These are phyloP conservation scores for Ophiostoma sp. DNA, from an alignment of 2,329 filamentous ascomycete genomes.

Conservation along the genomic window DNA sequence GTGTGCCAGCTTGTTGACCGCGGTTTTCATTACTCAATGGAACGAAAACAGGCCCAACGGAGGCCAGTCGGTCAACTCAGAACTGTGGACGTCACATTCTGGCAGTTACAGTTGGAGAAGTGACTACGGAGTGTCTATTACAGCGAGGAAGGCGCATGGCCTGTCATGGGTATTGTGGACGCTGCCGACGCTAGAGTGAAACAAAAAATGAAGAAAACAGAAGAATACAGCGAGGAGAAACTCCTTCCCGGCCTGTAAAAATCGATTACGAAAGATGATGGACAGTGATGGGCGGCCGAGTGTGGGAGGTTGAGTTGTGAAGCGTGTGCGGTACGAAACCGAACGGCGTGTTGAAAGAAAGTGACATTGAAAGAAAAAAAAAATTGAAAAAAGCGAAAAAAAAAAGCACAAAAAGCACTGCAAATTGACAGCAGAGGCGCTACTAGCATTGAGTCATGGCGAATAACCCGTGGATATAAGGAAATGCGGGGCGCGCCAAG, in stretches of 20 bases:
- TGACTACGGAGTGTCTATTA: background rate
- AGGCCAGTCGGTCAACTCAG: background rate
- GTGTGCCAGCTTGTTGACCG: background rate
- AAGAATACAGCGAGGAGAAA: slow-evolving; percentile 4
- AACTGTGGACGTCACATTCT: background rate
- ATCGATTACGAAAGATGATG: background rate
- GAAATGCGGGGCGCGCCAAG: background rate
- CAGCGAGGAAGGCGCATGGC: background rate
- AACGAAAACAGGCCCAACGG: background rate
- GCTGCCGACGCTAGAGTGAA: slow-evolving; percentile 7
- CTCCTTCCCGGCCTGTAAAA: background rate
- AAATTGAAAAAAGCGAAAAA: background rate
- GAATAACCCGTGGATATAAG: slow-evolving; percentile 15
- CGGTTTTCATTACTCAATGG: background rate
- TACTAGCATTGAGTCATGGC: background rate
- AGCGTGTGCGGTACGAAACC: background rate
- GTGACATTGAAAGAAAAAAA: background rate
- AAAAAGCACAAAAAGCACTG: background rate
- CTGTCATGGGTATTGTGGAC: background rate
- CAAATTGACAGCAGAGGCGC: background rate
- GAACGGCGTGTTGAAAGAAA: background rate
- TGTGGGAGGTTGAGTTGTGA: background rate
- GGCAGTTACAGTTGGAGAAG: background rate
- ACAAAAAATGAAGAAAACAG: background rate
- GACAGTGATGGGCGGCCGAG: background rate